Evolutionary conservation across 345 rosid species (phyloP).

Genomic region (Clarkia xantiana): DNA sequence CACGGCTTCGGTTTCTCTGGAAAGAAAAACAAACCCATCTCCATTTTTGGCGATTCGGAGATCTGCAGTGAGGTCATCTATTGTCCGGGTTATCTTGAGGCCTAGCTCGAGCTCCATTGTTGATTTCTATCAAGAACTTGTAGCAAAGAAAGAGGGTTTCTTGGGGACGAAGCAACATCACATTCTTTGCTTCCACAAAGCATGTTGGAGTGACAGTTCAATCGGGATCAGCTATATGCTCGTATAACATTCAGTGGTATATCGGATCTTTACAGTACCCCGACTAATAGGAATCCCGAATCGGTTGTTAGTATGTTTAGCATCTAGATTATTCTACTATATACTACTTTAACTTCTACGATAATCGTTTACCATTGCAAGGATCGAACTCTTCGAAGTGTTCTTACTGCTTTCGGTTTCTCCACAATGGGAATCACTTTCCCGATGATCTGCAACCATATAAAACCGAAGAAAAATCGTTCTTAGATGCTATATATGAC

Average conservation of each 20-base stretch:
- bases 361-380: conserved; percentile 39
- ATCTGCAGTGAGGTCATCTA: conserved; percentile 38
- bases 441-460: conserved; percentile 53
- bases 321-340: too few relatives aligned
- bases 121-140: not conserved
- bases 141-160: not conserved
- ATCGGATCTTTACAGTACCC: too few relatives aligned
- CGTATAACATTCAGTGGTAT: too few relatives aligned
- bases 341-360: not conserved
- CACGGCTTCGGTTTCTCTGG: conserved; percentile 51
- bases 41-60: conserved; percentile 36
- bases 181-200: conserved; percentile 43
- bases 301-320: too few relatives aligned
- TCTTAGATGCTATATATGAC: too few relatives aligned
- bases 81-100: conserved; percentile 52
- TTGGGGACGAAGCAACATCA: conserved; percentile 20
- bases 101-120: conserved; percentile 76
- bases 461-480: not conserved
- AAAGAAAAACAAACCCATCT: conserved; percentile 41
- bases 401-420: conserved; percentile 33
- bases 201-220: too few relatives aligned
- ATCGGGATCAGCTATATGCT: too few relatives aligned
- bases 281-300: too few relatives aligned
- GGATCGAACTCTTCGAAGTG: conserved; percentile 46
- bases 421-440: conserved; percentile 53